phyloP scores from a whole-genome alignment of 129 eudicot species.

The Saposhnikovia divaricata region DNA sequence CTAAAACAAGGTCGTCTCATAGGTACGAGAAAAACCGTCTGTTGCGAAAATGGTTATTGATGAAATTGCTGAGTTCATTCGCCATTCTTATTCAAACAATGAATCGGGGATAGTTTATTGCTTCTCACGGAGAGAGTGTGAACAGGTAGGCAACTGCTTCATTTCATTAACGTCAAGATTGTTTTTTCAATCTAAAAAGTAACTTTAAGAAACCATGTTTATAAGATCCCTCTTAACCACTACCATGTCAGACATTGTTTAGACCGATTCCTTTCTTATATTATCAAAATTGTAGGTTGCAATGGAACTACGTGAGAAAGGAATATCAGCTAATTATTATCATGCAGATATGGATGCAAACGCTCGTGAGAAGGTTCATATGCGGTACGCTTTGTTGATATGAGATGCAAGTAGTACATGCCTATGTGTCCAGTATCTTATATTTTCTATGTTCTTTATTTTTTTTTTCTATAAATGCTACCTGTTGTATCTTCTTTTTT shows the following conservation, averaged over 20 bases:
- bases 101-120: slow-evolving; percentile 98
- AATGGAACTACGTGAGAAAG: slow-evolving; percentile 71
- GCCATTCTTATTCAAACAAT: slow-evolving; percentile 62
- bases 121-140: slow-evolving; percentile 91
- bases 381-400: slow-evolving; percentile 36
- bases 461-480: neutral
- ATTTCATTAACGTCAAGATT: neutral
- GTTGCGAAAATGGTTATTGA: slow-evolving; percentile 71
- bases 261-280: neutral
- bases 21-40: slow-evolving; percentile 95
- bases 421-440: neutral
- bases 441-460: neutral
- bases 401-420: slow-evolving; percentile 6
- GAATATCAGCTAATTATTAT: slow-evolving; percentile 82
- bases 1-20: slow-evolving; percentile 9
- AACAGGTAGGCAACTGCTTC: slow-evolving; percentile 52
- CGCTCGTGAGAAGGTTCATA: slow-evolving; percentile 81
- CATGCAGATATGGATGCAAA: slow-evolving; percentile 97
- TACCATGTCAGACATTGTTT: neutral
- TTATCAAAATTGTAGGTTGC: slow-evolving; percentile 64
- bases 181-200: neutral
- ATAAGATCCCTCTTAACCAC: neutral
- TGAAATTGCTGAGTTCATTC: slow-evolving; percentile 82
- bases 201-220: neutral
- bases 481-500: neutral